Evolutionary conservation across 441 rosid species (phyloP), one percentile per base, ranked within the genome.

Genomic region (Adansonia rubrostipa): DNA sequence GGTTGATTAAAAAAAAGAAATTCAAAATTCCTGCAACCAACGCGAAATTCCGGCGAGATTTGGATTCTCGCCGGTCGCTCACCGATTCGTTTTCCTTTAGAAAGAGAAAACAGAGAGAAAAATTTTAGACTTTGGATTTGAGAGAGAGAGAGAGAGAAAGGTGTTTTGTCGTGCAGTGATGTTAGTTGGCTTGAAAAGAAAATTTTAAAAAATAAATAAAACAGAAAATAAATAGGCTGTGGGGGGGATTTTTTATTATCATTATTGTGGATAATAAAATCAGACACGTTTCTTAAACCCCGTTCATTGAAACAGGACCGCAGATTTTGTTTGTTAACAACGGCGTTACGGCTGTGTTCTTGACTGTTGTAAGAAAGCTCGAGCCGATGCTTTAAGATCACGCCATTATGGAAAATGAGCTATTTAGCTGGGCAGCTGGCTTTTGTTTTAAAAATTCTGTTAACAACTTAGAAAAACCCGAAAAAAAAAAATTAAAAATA

Each of bases 51-150:
- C 95, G 93, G 89, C 82, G 83, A 81, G 89, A 86, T 74, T 77
- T 79, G 77, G 75, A 87, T 82, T 86, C 84, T 89, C 87, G 86
- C 91, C 92, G 89, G 90, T 79, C 70, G 77, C 85, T 76, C 82
- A 0, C 65, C 73, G 73, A 42, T 44, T 48, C 47, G 79, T 14
- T 68, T 45, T 51, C 40, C 4, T 63, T 63, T 15, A 50, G 48
- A 63, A 45, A 64, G 42, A 65, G 77, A 64, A 78, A 54, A 67
- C 50, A 51, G 67, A 71, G 57, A 57, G 13, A 69, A 50, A 69
- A 8, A 3, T 13, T 51, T 51, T 51, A 42, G 64, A 70, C n/a
- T 33, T 60, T 42, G 10, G 73, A 5, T 74, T 78, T 73, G 57
- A 24, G 28, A 11, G 4, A 51, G 53, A 6, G 28, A 19, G 33